These are phyloP conservation scores for Kluyveromyces dobzhanskii DNA, from an alignment of 805 yeast species.

Conservation along the genomic window DNA sequence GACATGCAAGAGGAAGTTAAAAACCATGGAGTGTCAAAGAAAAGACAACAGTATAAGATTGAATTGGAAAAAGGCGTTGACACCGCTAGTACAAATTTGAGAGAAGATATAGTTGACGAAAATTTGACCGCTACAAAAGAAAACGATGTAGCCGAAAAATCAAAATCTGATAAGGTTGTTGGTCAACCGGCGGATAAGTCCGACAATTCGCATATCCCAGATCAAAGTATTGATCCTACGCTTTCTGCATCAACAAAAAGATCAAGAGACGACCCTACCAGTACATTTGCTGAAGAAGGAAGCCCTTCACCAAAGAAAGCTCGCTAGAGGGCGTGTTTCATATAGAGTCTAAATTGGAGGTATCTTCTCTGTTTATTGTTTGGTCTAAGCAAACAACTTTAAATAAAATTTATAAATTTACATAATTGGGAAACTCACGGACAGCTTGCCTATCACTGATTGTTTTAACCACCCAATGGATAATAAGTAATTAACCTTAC, in stretches of 20 bases:
- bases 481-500: no score
- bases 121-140: background rate
- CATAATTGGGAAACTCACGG: no score
- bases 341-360: no score
- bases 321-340: no score
- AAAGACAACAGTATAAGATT: background rate
- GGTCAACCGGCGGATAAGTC: background rate
- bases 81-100: background rate
- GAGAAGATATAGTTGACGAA: background rate
- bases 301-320: no score
- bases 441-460: no score
- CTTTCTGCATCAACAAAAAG: background rate
- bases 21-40: background rate
- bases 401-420: no score
- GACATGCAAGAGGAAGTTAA: constrained; percentile 18
- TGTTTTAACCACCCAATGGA: no score
- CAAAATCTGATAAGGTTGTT: background rate
- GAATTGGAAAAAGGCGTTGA: background rate
- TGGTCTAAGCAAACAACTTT: no score
- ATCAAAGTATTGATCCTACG: constrained; percentile 2
- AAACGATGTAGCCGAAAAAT: background rate
- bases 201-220: background rate
- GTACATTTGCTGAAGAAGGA: no score
- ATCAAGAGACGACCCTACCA: background rate
- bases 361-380: no score